Evolutionary conservation across 257 asterid species (phyloP).

Genomic region (Catharanthus roseus): DNA sequence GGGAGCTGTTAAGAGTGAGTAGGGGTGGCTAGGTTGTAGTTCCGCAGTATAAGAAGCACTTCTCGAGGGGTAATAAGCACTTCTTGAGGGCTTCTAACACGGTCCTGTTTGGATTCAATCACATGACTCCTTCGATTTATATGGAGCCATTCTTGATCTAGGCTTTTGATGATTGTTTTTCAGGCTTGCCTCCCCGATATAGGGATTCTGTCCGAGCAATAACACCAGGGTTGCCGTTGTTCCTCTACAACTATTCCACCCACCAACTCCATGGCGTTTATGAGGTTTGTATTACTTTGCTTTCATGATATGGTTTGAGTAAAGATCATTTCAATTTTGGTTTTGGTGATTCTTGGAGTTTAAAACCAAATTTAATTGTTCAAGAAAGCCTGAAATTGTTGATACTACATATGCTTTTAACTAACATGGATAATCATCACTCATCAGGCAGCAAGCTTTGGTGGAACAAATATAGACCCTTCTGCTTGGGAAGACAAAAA

Average conservation of each 20-base stretch:
- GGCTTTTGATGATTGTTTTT: conserved; percentile 1
- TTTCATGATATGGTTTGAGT: neutral
- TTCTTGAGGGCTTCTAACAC: too few relatives aligned
- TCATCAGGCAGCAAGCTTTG: conserved; percentile 94
- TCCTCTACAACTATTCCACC: conserved; percentile 87
- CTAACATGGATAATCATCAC: neutral
- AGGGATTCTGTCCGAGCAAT: conserved; percentile 86
- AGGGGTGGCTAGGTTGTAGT: too few relatives aligned
- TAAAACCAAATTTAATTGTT: neutral
- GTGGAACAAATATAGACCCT: conserved; percentile 90
- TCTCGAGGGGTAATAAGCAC: too few relatives aligned
- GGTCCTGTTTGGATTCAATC: too few relatives aligned
- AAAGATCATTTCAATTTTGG: neutral
- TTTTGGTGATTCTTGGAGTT: neutral
- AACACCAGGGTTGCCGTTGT: conserved; percentile 87
- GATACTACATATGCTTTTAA: neutral
- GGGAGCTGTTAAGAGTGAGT: neutral
- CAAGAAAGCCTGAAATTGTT: neutral
- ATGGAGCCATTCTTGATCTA: neutral
- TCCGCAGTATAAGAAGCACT: too few relatives aligned
- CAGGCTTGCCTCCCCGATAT: conserved; percentile 94
- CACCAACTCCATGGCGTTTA: conserved; percentile 94
- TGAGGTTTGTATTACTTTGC: conserved; percentile 50
- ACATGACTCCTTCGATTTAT: too few relatives aligned
- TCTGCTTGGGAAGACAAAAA: conserved; percentile 99